Percentiles rank a stretch among this genome's conserved stretches.
phyloP scores from a whole-genome alignment of 108 stramenopile genomes.

The Poteriospumella lacustris region DNA sequence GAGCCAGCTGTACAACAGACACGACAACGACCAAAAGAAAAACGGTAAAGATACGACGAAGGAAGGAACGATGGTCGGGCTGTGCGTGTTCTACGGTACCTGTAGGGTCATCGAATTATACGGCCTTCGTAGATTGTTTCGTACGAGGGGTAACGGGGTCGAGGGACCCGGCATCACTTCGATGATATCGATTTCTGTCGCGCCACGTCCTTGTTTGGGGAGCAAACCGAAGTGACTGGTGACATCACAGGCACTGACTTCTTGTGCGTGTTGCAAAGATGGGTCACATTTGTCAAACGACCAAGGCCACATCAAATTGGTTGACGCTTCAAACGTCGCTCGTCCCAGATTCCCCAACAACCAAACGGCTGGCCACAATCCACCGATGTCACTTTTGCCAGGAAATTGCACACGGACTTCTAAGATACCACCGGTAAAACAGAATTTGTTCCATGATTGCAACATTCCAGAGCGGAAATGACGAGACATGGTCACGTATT shows the following conservation, averaged over 20 bases:
- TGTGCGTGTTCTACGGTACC: too few relatives aligned
- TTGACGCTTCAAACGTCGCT: constrained; percentile 83
- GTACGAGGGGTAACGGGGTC: neutral
- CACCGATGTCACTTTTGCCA: constrained; percentile 70
- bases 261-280: constrained; percentile 73
- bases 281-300: constrained; percentile 67
- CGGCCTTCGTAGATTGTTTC: neutral
- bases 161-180: constrained; percentile 81
- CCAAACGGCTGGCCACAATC: constrained; percentile 97
- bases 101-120: constrained; percentile 26
- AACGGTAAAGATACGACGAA: neutral
- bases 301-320: constrained; percentile 81
- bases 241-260: constrained; percentile 76
- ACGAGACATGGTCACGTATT: constrained; percentile 64
- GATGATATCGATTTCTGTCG: constrained; percentile 90
- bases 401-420: constrained; percentile 79
- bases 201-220: constrained; percentile 75
- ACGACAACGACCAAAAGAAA: neutral
- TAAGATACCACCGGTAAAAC: constrained; percentile 90
- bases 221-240: constrained; percentile 84
- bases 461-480: constrained; percentile 89
- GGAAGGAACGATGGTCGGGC: too few relatives aligned
- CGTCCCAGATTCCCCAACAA: constrained; percentile 87
- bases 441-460: constrained; percentile 96
- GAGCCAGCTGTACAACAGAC: neutral